Evolutionary conservation across 2,329 filamentous ascomycete species (phyloP).

Genomic region (Cryphonectria radicalis): DNA sequence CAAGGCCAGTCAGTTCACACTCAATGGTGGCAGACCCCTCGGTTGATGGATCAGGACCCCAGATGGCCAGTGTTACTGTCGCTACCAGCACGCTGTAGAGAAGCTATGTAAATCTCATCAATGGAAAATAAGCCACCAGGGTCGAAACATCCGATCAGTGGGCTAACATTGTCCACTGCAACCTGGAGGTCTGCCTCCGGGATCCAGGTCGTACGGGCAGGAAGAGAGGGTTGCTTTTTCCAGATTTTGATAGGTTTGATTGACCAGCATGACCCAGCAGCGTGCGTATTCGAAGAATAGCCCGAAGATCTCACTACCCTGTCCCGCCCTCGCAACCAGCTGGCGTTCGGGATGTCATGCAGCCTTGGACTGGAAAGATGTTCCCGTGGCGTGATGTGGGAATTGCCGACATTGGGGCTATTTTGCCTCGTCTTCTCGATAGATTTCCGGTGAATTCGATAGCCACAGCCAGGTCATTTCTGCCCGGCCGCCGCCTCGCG

Average conservation of each 20-base stretch:
- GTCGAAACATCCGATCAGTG: not conserved
- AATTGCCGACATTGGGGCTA: not conserved
- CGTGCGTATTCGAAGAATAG: not conserved
- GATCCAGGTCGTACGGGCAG: slow-evolving; percentile 18
- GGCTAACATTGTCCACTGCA: not conserved
- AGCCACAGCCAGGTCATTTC: slow-evolving; percentile 4
- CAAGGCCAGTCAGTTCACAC: not conserved
- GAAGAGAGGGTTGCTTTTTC: slow-evolving; percentile 25
- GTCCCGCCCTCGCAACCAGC: slow-evolving; percentile 17
- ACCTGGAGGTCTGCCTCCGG: not conserved
- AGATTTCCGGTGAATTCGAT: not conserved
- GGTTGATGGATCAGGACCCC: slow-evolving; percentile 1
- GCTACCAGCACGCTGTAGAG: slow-evolving; percentile 1
- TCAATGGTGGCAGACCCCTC: slow-evolving; percentile 19
- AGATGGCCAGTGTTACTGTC: not conserved
- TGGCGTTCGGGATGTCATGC: slow-evolving; percentile 1
- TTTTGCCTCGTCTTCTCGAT: not conserved
- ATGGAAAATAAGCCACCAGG: not conserved
- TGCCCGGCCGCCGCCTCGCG: not conserved
- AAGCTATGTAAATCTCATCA: not conserved
- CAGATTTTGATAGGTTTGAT: slow-evolving; percentile 26
- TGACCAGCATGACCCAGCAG: slow-evolving; percentile 29
- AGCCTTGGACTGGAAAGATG: slow-evolving; percentile 15
- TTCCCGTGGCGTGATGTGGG: slow-evolving; percentile 2
- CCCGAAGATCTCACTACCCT: slow-evolving; percentile 12